Conservation (phyloP, 2,329 filamentous ascomycete genomes). For the Myrmaecium sp. region DNA sequence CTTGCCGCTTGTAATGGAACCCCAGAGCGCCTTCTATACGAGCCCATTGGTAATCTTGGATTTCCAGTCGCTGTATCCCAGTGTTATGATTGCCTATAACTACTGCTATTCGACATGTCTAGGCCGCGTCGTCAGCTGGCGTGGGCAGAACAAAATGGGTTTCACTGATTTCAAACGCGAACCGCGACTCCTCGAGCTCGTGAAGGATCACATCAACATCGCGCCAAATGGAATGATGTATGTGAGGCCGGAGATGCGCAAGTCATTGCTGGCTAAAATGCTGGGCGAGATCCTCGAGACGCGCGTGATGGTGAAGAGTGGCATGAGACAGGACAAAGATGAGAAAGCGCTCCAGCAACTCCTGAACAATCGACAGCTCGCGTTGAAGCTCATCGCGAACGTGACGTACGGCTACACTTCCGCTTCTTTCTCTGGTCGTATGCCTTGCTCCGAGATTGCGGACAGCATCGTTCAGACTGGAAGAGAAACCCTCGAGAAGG, state of each 20-base stretch:
- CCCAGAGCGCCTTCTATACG: constrained; percentile 83
- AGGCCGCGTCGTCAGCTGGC: constrained; percentile 70
- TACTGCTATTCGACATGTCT: constrained; percentile 97
- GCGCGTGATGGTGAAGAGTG: constrained; percentile 90
- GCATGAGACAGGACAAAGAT: constrained; percentile 86
- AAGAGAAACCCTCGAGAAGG: constrained; percentile 82
- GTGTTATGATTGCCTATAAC: constrained; percentile 98
- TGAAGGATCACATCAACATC: constrained; percentile 78
- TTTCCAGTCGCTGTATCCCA: constrained; percentile 92
- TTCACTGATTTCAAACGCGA: constrained; percentile 76
- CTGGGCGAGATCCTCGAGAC: constrained; percentile 89
- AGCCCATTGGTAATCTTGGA: constrained; percentile 82
- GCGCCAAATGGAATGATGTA: constrained; percentile 97
- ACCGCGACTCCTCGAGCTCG: constrained; percentile 53
- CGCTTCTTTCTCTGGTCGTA: constrained; percentile 86
- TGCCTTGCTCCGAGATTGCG: constrained; percentile 96
- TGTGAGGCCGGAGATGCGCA: constrained; percentile 66
- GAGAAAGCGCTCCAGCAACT: constrained; percentile 74
- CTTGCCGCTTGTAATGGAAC: constrained; percentile 91
- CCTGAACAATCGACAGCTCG: constrained; percentile 83
- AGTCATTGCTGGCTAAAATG: constrained; percentile 90
- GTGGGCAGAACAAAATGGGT: constrained; percentile 87
- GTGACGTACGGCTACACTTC: constrained; percentile 98
- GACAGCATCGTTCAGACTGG: constrained; percentile 97
- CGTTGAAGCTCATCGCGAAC: constrained; percentile 92